Conservation (phyloP, 73 alveolate species). For the Durusdinium trenchii region DNA sequence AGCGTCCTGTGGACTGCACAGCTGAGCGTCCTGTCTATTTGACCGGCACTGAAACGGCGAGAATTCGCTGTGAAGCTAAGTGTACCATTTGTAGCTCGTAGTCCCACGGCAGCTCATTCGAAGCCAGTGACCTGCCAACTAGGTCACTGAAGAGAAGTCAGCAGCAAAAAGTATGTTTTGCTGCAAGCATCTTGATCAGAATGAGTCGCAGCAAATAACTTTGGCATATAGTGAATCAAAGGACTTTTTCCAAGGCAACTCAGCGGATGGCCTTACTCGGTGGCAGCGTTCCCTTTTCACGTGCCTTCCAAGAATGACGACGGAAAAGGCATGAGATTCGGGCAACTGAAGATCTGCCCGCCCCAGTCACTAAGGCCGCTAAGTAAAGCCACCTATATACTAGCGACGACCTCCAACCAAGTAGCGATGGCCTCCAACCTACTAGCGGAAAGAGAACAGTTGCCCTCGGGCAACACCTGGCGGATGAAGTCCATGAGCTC, state of each 20-base stretch:
- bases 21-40: too few species aligned
- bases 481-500: slow-evolving; percentile 90
- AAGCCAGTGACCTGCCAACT: slow-evolving; percentile 80
- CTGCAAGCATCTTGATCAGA: background rate
- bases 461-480: slow-evolving; percentile 30
- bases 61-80: too few species aligned
- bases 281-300: slow-evolving; percentile 81
- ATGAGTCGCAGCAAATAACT: background rate
- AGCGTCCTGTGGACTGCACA: too few species aligned
- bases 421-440: background rate
- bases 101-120: slow-evolving; percentile 34
- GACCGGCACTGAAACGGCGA: too few species aligned
- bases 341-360: too few species aligned
- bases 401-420: background rate
- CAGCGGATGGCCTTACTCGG: slow-evolving; percentile 55
- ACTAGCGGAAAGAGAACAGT: background rate
- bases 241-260: background rate
- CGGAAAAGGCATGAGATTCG: background rate
- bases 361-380: too few species aligned
- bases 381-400: too few species aligned
- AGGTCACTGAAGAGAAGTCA: background rate
- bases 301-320: slow-evolving; percentile 24
- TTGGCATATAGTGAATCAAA: background rate
- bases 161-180: background rate
- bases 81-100: too few species aligned